phyloP scores from a whole-genome alignment of 148 eudicot species.

The Chenopodium berlandieri region DNA sequence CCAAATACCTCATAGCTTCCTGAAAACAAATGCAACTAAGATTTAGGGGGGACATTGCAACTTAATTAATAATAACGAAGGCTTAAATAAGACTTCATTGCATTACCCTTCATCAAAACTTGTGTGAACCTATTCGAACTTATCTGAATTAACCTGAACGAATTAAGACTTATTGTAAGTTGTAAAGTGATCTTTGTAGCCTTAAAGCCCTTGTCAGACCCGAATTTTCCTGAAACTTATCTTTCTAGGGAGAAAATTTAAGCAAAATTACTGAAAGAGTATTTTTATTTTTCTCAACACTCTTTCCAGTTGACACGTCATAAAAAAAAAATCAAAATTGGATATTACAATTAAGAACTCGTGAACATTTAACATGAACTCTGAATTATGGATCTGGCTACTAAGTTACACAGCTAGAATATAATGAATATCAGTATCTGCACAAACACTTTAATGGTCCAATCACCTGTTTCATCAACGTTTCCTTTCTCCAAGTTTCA shows the following conservation, averaged over 20 bases:
- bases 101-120: not conserved
- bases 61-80: not conserved
- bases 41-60: not conserved
- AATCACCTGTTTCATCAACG: conserved; percentile 63
- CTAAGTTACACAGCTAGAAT: not conserved
- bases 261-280: too few relatives aligned
- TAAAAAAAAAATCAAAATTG: not conserved
- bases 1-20: conserved; percentile 60
- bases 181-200: not conserved
- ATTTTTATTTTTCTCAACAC: not conserved
- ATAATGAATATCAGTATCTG: not conserved
- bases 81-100: not conserved
- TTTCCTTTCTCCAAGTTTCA: conserved; percentile 88
- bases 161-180: not conserved
- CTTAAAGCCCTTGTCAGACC: not conserved
- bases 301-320: not conserved
- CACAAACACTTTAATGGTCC: not conserved
- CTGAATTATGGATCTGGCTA: not conserved
- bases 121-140: not conserved
- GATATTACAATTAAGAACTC: not conserved
- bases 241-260: not conserved
- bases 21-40: conserved; percentile 34
- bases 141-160: not conserved
- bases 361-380: not conserved
- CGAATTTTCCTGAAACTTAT: not conserved